A percentile compares a stretch with the other conserved stretches of the same genome.
These are phyloP conservation scores for Inga leiocalycina DNA, from an alignment of 306 rosid species.

Conservation along the genomic window DNA sequence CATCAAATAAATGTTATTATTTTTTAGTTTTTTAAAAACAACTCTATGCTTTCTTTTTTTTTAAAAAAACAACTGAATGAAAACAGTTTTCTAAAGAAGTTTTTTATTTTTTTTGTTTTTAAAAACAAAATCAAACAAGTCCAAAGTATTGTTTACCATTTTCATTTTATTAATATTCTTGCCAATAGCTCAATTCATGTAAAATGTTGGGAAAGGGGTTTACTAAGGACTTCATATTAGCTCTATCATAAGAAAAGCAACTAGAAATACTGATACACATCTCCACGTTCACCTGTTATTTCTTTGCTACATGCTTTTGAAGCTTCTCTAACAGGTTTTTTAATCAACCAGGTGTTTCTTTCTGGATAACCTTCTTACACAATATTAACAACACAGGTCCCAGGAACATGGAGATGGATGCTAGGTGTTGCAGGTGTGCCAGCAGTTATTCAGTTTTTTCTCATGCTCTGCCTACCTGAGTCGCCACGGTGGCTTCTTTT, in stretches of 20 bases:
- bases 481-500: constrained; percentile 94
- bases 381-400: constrained; percentile 52
- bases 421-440: constrained; percentile 86
- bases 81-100: too few species aligned
- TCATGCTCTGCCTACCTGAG: constrained; percentile 82
- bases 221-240: not conserved
- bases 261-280: not conserved
- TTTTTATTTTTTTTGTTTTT: too few species aligned
- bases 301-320: not conserved
- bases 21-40: too few species aligned
- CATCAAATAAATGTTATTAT: too few species aligned
- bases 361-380: not conserved
- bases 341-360: not conserved
- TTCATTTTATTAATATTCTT: too few species aligned
- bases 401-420: constrained; percentile 99
- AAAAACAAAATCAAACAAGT: too few species aligned
- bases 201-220: too few species aligned
- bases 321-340: not conserved
- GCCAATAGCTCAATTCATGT: too few species aligned
- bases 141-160: too few species aligned
- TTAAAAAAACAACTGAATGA: too few species aligned
- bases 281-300: not conserved
- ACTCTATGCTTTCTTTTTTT: too few species aligned
- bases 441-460: constrained; percentile 74
- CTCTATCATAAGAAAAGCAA: not conserved